Evolutionary conservation across 1,284 basidiomycete genomes (phyloP), one percentile per base, ranked within the genome.

Genomic region (Sparassis latifolia): DNA sequence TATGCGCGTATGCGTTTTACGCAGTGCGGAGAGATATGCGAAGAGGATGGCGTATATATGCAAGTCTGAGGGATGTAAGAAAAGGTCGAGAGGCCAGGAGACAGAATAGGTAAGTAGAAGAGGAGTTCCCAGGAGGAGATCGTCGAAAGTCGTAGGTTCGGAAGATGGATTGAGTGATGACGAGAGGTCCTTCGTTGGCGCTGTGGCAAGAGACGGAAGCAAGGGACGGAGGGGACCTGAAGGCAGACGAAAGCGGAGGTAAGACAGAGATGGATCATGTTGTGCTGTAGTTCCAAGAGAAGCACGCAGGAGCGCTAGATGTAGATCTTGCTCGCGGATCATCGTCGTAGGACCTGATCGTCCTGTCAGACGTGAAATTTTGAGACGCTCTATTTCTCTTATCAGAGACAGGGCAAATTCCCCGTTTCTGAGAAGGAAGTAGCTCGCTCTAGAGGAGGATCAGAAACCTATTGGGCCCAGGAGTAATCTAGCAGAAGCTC

Each of bases 21-120:
- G 81, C 42, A 96, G 69, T 0, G 92, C 85, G 28, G 86, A 85
- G 3, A 96, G 73, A 68, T 91, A 95, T 4, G 88, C 78, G 66
- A 93, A 92, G 45, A 96, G 69, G 31, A 79, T 79, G 1, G 80
- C 80, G 62, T 96, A 96, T 27, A 82, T 77, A 6, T 79, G 71
- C 12, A 94, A 72, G 58, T 93, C 89, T 0, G 81, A 71, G 7
- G 82, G 72, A 42, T 91, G 84, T 27, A 96, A 78, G 69, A 96
- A 94, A 33, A 95, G 80, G 65, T 96, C 91, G 44, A 96, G 77
- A 0, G 93, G 92, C 87, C 91, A 96, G 0, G 81, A 70, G 29
- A 92, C 80, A 5, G 67, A 72, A 62, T 90, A 92, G 2, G 76
- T 78, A 30, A 93, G 74, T 2, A 74, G 67, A 28, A 92, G 69